Conservation (phyloP, 2,329 filamentous ascomycete genomes). For the Bertia moriformis region DNA sequence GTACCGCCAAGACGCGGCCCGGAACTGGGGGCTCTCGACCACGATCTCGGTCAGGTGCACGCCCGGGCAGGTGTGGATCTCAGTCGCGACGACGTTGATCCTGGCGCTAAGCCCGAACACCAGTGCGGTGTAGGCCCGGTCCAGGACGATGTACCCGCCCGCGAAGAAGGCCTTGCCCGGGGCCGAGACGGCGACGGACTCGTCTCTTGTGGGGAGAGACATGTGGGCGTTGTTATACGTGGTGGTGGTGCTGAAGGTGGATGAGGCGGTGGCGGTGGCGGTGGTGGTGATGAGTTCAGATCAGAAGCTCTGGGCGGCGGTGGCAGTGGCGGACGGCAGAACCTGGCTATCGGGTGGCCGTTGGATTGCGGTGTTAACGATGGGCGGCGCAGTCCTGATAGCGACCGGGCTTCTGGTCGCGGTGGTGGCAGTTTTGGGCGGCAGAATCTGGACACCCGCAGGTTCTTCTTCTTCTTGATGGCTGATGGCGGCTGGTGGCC, state of each 20-base stretch:
- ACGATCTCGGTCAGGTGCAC: slow-evolving; percentile 60
- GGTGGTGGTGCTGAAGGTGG: background rate
- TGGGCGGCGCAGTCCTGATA: no score
- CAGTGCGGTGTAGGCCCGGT: slow-evolving; percentile 68
- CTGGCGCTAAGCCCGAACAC: slow-evolving; percentile 54
- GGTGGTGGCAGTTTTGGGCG: no score
- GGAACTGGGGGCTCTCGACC: slow-evolving; percentile 84
- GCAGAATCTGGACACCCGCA: no score
- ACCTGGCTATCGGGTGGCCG: no score
- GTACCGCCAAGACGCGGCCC: slow-evolving; percentile 77
- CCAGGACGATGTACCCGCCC: slow-evolving; percentile 87
- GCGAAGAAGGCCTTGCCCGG: slow-evolving; percentile 92
- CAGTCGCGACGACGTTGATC: slow-evolving; percentile 47
- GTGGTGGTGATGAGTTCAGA: no score
- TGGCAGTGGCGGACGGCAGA: no score
- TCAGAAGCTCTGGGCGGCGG: no score
- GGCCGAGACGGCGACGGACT: slow-evolving; percentile 57
- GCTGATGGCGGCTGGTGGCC: no score
- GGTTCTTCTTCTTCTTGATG: no score
- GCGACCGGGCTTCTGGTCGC: no score
- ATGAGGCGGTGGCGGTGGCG: no score
- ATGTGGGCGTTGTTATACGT: background rate
- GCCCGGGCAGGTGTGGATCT: slow-evolving; percentile 43
- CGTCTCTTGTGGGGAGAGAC: background rate
- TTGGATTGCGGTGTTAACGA: no score